Percentiles rank a stretch among this genome's conserved stretches.
Evolutionary conservation across 202 grass and related monocot species (phyloP).

Genomic region (Digitaria exilis): DNA sequence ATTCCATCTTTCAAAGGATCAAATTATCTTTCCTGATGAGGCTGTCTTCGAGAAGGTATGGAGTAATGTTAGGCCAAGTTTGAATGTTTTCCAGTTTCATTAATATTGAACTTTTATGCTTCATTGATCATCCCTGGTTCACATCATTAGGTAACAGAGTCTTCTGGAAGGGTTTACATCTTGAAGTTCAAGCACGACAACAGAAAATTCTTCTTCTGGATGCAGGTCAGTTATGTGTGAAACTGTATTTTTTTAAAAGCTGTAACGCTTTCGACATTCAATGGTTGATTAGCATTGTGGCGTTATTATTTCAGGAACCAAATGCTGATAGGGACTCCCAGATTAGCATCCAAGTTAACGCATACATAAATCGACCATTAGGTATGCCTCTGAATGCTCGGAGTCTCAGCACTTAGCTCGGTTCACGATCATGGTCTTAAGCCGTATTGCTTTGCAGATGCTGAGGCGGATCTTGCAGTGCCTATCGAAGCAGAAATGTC

Average conservation of each 20-base stretch:
- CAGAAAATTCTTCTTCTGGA: constrained; percentile 96
- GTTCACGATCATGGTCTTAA: constrained; percentile 19
- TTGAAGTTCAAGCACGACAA: constrained; percentile 84
- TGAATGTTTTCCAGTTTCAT: constrained; percentile 13
- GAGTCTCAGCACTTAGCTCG: background rate
- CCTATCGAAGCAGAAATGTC: constrained; percentile 86
- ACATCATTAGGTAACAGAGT: constrained; percentile 73
- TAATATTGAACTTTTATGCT: constrained; percentile 10
- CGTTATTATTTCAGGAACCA: constrained; percentile 62
- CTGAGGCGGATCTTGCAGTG: constrained; percentile 68
- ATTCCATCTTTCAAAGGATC: constrained; percentile 72
- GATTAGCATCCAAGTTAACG: constrained; percentile 77
- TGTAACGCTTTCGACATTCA: background rate
- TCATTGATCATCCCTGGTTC: constrained; percentile 34
- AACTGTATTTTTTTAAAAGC: background rate
- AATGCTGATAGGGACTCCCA: constrained; percentile 67
- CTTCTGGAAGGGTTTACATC: constrained; percentile 93
- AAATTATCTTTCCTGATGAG: constrained; percentile 95
- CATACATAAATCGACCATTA: constrained; percentile 78
- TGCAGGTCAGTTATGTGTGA: constrained; percentile 71
- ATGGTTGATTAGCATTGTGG: background rate
- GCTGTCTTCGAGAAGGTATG: constrained; percentile 97
- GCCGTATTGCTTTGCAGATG: constrained; percentile 54
- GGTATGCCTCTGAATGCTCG: constrained; percentile 55
- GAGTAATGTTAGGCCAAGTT: constrained; percentile 7